These are phyloP conservation scores for Dalbergia cultrata DNA, from an alignment of 306 rosid species.

Conservation along the genomic window DNA sequence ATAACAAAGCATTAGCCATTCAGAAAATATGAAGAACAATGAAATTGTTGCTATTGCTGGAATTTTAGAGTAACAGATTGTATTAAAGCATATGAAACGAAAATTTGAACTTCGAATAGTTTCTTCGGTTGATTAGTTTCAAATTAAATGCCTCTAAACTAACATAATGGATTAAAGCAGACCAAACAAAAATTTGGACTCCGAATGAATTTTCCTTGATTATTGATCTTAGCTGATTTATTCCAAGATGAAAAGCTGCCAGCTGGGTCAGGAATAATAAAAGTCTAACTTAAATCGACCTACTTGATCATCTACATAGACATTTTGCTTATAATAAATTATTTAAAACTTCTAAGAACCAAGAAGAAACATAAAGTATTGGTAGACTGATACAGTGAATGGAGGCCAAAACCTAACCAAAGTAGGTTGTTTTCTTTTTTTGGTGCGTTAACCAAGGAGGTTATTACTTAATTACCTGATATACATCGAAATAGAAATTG, in stretches of 20 bases:
- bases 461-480: neutral
- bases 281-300: neutral
- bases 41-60: neutral
- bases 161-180: neutral
- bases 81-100: neutral
- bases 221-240: neutral
- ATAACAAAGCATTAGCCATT: neutral
- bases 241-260: neutral
- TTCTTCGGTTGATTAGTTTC: neutral
- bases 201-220: neutral
- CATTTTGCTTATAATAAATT: neutral
- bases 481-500: neutral
- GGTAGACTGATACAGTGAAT: neutral
- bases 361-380: neutral
- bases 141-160: neutral
- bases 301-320: neutral
- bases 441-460: neutral
- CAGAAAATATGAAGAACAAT: neutral
- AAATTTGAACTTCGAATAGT: neutral
- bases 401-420: slow-evolving; percentile 5
- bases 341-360: neutral
- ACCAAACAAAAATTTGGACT: neutral
- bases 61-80: neutral
- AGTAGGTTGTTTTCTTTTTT: no score
- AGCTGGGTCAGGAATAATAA: neutral